Percentiles rank a stretch among this genome's conserved stretches.
These are phyloP conservation scores for Gnomoniopsis sp. DNA, from an alignment of 2,329 filamentous ascomycete genomes.

Conservation along the genomic window DNA sequence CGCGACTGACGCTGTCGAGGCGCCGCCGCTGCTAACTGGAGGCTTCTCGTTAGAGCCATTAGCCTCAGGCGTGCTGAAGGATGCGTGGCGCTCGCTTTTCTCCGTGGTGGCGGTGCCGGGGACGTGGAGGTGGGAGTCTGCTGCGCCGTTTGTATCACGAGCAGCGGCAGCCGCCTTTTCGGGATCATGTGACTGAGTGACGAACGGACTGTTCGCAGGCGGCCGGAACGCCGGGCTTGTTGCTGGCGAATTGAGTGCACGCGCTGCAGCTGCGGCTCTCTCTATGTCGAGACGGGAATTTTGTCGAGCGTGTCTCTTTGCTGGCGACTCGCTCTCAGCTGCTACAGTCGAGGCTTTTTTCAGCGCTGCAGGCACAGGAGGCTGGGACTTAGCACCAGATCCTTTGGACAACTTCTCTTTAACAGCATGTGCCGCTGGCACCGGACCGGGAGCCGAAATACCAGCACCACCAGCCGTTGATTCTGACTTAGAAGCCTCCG, in stretches of 20 bases:
- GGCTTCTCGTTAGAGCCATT: constrained; percentile 27
- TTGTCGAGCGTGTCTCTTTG: constrained; percentile 17
- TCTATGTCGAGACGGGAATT: constrained; percentile 25
- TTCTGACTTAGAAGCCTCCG: constrained; percentile 25
- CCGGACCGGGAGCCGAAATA: constrained; percentile 39
- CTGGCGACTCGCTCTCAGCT: constrained; percentile 8
- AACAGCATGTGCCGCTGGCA: constrained; percentile 31
- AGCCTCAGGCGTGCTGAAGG: constrained; percentile 49
- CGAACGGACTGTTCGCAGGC: constrained; percentile 7
- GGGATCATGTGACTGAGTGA: constrained; percentile 20
- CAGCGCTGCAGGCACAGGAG: background rate
- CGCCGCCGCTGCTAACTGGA: constrained; percentile 29
- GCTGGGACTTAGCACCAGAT: constrained; percentile 27
- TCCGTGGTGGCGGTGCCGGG: constrained; percentile 20
- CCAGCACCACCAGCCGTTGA: constrained; percentile 34
- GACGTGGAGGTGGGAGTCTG: constrained; percentile 18
- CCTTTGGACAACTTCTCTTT: constrained; percentile 30
- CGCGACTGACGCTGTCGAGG: constrained; percentile 20
- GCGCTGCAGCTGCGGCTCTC: constrained; percentile 27
- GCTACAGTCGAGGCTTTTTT: constrained; percentile 3
- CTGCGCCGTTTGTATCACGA: constrained; percentile 22
- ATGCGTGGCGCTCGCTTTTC: constrained; percentile 45
- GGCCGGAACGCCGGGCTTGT: constrained; percentile 10
- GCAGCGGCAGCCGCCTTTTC: constrained; percentile 14
- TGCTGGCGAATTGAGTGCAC: constrained; percentile 21